Base-by-base conservation (phyloP, 257 asterid species). In the Ilex aquifolium region DNA sequence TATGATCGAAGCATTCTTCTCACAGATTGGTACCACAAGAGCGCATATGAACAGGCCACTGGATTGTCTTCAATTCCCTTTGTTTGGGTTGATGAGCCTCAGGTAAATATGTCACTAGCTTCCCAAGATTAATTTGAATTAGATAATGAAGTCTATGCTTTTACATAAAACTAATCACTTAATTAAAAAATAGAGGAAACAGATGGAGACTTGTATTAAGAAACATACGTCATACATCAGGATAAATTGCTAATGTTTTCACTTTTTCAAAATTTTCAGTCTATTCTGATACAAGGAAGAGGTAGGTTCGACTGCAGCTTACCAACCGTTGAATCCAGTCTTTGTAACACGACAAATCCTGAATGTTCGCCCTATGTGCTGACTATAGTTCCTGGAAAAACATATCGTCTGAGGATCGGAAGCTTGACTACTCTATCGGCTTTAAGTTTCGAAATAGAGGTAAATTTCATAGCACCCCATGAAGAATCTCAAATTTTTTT, bases 41-140 rank as follows among this genome's bases (percentile, higher is more conserved):
- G 82, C 65, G 60, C 85, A 0, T 66, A 75, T 6, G 94, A 92
- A 65, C 91, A 82, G 69, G 80, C 91, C 11, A 58, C 65, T 44
- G 97, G 95, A 48, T 94, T 92, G 44, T 71, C 85, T 58, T 85
- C 97, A 0, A 67, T 71, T 1, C 85, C 91, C 56, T 89, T 89
- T 67, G 81, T n/a, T 3, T 92, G 97, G 97, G 96, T 89, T 36
- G 91, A 87, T 2, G 99, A 92, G 72, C 99, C 99, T 59, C 83
- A 92, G 86, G 98, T 91, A 76, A 11, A 10, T n/a, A n/a, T 57
- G 29, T 66, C 21, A 36, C 1, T 64, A 40, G 17, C 13, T 48
- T 21, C 42, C 5, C 42, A 4, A 36, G 8, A 36, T 36, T 36
- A 4, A 36, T 36, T 36, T 21, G 27, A 21, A 21, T 21, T 21